Evolutionary conservation across 1,139 yeast genomes (phyloP).

Genomic region (Blastobotrys petasosporus): DNA sequence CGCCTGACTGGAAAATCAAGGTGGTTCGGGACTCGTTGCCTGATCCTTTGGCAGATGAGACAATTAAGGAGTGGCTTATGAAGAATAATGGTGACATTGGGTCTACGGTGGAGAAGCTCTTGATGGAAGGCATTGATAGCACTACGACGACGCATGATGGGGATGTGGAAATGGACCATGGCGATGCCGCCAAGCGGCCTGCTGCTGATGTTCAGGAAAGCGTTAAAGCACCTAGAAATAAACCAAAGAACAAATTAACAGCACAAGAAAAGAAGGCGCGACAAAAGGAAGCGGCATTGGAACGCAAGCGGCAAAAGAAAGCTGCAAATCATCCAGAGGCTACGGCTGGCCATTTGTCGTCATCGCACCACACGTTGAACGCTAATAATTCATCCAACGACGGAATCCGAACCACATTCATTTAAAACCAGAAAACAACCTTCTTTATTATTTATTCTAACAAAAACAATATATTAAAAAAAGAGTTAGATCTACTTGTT

Average conservation of each 20-base stretch:
- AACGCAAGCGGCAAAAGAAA: slow-evolving; percentile 19
- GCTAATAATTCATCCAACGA: background rate
- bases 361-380: too few relatives aligned
- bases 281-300: slow-evolving; percentile 29
- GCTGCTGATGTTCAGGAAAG: background rate
- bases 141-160: slow-evolving; percentile 4
- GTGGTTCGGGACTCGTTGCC: slow-evolving; percentile 27
- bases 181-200: slow-evolving; percentile 3
- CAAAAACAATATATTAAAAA: too few relatives aligned
- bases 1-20: slow-evolving; percentile 31
- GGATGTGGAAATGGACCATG: slow-evolving; percentile 10
- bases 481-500: too few relatives aligned
- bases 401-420: slow-evolving; percentile 8
- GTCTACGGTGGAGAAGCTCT: slow-evolving; percentile 21
- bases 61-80: slow-evolving; percentile 18
- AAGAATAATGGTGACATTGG: slow-evolving; percentile 21
- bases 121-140: slow-evolving; percentile 18
- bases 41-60: slow-evolving; percentile 15
- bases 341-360: background rate
- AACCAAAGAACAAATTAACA: slow-evolving; percentile 13
- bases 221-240: slow-evolving; percentile 8
- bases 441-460: background rate
- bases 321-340: background rate
- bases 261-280: slow-evolving; percentile 31
- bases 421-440: background rate